Percentiles rank a stretch among this genome's conserved stretches.
Evolutionary conservation across 805 yeast species (phyloP).

Genomic region (Lachancea thermotolerans): DNA sequence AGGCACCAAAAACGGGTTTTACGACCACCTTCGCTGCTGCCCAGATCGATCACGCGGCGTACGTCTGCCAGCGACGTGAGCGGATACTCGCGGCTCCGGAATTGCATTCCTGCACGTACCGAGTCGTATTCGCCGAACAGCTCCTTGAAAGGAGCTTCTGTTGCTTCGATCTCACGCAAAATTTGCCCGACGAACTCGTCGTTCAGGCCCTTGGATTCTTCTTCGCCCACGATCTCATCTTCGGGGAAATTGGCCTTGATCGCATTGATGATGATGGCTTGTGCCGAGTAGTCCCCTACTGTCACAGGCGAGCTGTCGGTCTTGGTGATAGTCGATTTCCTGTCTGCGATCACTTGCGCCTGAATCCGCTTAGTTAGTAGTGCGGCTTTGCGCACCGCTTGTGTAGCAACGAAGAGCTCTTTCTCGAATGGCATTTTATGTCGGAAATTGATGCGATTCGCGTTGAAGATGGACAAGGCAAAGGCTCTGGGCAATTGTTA

Average conservation of each 20-base stretch:
- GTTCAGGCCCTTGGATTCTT: slow-evolving; percentile 65
- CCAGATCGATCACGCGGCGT: slow-evolving; percentile 65
- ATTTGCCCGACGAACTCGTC: slow-evolving; percentile 46
- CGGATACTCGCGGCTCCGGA: slow-evolving; percentile 20
- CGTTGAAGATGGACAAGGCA: too few relatives aligned
- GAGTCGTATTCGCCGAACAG: slow-evolving; percentile 13
- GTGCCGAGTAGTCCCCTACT: slow-evolving; percentile 93
- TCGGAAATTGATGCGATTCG: not conserved
- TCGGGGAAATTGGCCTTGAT: slow-evolving; percentile 69
- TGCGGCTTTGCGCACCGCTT: slow-evolving; percentile 88
- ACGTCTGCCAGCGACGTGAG: slow-evolving; percentile 44
- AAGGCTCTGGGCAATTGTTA: too few relatives aligned
- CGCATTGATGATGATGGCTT: slow-evolving; percentile 84
- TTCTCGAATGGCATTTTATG: slow-evolving; percentile 40
- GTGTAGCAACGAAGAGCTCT: slow-evolving; percentile 74
- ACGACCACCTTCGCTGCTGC: slow-evolving; percentile 72
- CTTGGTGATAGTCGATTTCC: slow-evolving; percentile 61
- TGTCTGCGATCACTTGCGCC: slow-evolving; percentile 44
- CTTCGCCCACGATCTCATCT: slow-evolving; percentile 93
- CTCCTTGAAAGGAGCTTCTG: slow-evolving; percentile 40
- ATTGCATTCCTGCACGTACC: slow-evolving; percentile 1
- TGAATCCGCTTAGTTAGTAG: slow-evolving; percentile 59
- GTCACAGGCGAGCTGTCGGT: slow-evolving; percentile 93
- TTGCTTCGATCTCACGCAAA: slow-evolving; percentile 49
- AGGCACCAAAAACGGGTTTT: slow-evolving; percentile 90